These are phyloP conservation scores for Saccharum spontaneum DNA, from an alignment of 176 grass and related monocot species.

Conservation along the genomic window DNA sequence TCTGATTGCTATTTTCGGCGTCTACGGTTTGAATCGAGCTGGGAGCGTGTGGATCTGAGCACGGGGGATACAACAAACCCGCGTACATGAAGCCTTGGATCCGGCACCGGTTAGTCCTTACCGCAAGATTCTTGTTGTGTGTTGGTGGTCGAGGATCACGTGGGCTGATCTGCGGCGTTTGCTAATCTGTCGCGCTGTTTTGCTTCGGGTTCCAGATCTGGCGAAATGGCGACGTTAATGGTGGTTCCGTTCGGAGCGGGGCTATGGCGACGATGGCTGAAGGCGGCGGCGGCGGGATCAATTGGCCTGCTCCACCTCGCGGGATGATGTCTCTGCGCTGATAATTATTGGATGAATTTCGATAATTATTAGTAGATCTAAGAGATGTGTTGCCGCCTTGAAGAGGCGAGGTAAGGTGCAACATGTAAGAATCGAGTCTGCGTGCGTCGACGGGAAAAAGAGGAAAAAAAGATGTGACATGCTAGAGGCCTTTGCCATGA, in stretches of 20 bases:
- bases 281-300: neutral
- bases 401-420: constrained; percentile 41
- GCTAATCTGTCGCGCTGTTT: no score
- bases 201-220: neutral
- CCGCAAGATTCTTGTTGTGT: rapidly evolving
- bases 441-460: neutral
- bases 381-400: constrained; percentile 24
- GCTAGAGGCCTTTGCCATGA: constrained; percentile 62
- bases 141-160: neutral
- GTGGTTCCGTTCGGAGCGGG: neutral
- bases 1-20: neutral
- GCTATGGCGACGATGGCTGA: neutral
- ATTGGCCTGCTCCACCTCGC: neutral
- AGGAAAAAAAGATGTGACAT: neutral
- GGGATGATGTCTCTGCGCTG: constrained; percentile 33
- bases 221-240: rapidly evolving
- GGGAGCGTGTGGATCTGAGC: neutral
- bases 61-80: neutral
- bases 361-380: constrained; percentile 60
- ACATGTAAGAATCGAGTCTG: constrained; percentile 24
- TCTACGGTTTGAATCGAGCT: neutral
- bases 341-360: constrained; percentile 49
- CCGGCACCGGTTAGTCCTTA: neutral
- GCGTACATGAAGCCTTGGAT: neutral
- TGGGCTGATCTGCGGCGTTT: neutral